Conservation (phyloP, 768 basidiomycete species). For the Naganishia onofrii region DNA sequence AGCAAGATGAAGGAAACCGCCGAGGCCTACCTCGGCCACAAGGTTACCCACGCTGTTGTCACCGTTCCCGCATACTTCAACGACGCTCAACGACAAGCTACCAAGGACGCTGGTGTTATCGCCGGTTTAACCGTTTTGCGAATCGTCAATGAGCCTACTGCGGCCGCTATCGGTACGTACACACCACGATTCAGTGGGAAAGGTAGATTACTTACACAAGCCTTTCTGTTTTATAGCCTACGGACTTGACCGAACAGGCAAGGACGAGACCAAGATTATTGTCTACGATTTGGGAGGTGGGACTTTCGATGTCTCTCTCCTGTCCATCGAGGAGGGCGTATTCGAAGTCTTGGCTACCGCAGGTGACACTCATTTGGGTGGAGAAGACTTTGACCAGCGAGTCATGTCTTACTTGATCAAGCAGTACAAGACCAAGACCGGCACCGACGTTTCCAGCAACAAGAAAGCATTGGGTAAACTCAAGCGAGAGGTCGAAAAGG, state of each 20-base stretch:
- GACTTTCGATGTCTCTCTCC: constrained; percentile 94
- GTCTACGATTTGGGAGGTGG: constrained; percentile 98
- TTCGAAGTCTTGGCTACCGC: constrained; percentile 98
- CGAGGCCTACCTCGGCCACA: constrained; percentile 65
- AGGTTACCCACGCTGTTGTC: constrained; percentile 65
- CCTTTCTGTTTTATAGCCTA: constrained; percentile 58
- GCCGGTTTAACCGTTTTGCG: constrained; percentile 92
- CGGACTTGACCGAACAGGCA: constrained; percentile 92
- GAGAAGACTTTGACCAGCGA: constrained; percentile 97
- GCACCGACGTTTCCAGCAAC: constrained; percentile 75
- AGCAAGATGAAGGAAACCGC: constrained; percentile 70
- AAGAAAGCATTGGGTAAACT: constrained; percentile 82
- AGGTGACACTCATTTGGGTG: constrained; percentile 96
- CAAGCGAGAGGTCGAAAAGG: constrained; percentile 89
- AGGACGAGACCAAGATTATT: constrained; percentile 87
- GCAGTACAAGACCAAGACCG: constrained; percentile 93
- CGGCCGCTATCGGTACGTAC: constrained; percentile 77
- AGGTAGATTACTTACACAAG: not conserved
- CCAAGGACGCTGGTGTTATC: constrained; percentile 95
- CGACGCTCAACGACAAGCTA: constrained; percentile 96
- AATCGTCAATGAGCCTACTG: constrained; percentile 98
- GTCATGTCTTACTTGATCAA: constrained; percentile 95
- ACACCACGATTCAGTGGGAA: not conserved
- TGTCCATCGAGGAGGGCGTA: constrained; percentile 95
- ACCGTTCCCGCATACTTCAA: constrained; percentile 95